These are phyloP conservation scores for Jasminum sambac DNA, from an alignment of 257 asterid species.

Conservation along the genomic window DNA sequence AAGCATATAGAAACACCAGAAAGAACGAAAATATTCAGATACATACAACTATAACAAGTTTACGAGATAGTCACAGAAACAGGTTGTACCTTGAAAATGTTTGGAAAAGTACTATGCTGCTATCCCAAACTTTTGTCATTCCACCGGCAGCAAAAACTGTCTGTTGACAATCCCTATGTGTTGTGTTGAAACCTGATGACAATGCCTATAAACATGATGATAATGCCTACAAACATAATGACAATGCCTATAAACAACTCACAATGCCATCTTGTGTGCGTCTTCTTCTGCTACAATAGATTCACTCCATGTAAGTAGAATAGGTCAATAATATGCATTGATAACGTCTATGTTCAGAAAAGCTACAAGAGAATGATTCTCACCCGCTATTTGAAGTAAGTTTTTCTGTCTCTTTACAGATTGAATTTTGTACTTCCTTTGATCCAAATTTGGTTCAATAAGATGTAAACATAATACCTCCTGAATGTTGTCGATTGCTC, in stretches of 20 bases:
- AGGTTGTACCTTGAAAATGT: neutral
- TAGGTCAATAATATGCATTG: neutral
- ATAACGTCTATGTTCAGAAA: neutral
- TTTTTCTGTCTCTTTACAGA: neutral
- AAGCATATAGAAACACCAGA: neutral
- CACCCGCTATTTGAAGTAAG: conserved; percentile 24
- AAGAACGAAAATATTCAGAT: neutral
- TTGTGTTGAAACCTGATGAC: conserved; percentile 4
- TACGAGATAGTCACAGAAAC: neutral
- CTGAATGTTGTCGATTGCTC: neutral
- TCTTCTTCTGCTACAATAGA: neutral
- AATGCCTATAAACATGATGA: conserved; percentile 15
- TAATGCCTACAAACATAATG: no score
- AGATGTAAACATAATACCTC: neutral
- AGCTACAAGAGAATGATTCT: neutral
- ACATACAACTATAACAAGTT: neutral
- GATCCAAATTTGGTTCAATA: neutral
- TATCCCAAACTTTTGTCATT: neutral
- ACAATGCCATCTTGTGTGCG: neutral
- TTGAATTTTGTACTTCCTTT: neutral
- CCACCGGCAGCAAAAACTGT: conserved; percentile 12
- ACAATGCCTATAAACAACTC: no score
- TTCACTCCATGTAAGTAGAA: neutral
- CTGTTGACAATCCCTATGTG: conserved; percentile 22
- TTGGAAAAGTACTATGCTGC: neutral